phyloP scores from a whole-genome alignment of 345 rosid species.

The Microcos paniculata region DNA sequence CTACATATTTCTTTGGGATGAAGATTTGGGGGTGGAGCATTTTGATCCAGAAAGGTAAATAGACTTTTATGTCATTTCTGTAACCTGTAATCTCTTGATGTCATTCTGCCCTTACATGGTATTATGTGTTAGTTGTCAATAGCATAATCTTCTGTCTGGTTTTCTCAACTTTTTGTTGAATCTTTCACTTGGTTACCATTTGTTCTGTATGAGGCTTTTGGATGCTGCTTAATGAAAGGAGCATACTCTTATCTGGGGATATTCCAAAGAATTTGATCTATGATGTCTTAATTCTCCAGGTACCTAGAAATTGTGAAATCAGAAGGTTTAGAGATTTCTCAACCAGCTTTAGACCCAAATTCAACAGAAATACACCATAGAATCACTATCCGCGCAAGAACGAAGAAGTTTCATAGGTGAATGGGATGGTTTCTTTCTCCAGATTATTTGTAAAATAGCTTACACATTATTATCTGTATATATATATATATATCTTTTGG shows the following conservation, averaged over 20 bases:
- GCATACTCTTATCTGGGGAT: background rate
- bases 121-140: background rate
- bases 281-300: slow-evolving; percentile 36
- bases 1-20: slow-evolving; percentile 96
- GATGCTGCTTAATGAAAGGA: background rate
- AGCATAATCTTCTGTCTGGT: background rate
- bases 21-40: slow-evolving; percentile 87
- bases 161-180: background rate
- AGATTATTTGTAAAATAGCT: background rate
- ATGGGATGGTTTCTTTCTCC: background rate
- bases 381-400: slow-evolving; percentile 84
- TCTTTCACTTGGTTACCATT: background rate
- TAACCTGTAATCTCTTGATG: background rate
- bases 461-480: background rate
- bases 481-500: no score
- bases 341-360: slow-evolving; percentile 93
- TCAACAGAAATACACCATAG: slow-evolving; percentile 95
- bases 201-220: background rate
- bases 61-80: slow-evolving; percentile 2
- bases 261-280: slow-evolving; percentile 1
- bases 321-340: slow-evolving; percentile 93
- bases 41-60: slow-evolving; percentile 74
- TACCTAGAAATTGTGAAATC: slow-evolving; percentile 70
- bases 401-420: slow-evolving; percentile 74
- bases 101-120: background rate